Evolutionary conservation across 208 protist species (phyloP).

Genomic region (Acanthamoeba lugdunensis): DNA sequence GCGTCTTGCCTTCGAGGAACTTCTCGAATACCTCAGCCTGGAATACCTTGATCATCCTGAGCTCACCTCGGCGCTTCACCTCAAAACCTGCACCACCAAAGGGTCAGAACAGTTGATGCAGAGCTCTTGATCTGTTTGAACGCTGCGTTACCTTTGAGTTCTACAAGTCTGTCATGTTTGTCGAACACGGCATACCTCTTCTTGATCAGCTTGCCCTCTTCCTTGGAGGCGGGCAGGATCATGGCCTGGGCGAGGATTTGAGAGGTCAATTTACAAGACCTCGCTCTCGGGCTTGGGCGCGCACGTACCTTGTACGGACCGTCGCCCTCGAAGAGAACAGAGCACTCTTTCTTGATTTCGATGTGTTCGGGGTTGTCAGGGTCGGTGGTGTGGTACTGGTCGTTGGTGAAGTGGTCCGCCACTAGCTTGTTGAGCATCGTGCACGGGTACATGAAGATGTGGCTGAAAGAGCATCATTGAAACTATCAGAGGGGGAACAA

Average conservation of each 20-base stretch:
- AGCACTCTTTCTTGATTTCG: constrained; percentile 91
- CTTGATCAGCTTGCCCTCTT: constrained; percentile 96
- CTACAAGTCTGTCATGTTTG: constrained; percentile 94
- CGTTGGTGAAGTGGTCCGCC: constrained; percentile 96
- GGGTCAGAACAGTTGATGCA: background rate
- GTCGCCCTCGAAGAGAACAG: constrained; percentile 99
- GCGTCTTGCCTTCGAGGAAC: constrained; percentile 95
- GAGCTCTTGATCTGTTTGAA: background rate
- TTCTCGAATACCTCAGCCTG: constrained; percentile 91
- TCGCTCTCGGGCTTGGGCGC: background rate
- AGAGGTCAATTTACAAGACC: background rate
- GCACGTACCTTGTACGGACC: constrained; percentile 95
- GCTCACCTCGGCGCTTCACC: constrained; percentile 99
- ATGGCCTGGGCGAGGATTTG: constrained; percentile 89
- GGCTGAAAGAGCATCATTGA: background rate
- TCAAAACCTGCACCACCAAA: constrained; percentile 92
- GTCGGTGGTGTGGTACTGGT: constrained; percentile 95
- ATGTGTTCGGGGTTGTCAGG: constrained; percentile 49
- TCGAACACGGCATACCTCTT: constrained; percentile 99
- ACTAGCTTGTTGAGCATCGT: constrained; percentile 98
- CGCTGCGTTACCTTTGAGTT: constrained; percentile 95
- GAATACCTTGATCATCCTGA: constrained; percentile 99
- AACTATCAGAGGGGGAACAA: background rate
- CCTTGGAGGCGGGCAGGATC: constrained; percentile 97
- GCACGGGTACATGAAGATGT: constrained; percentile 94